phyloP scores from a whole-genome alignment of 2,329 filamentous ascomycete species.

The Epichloe elymi region DNA sequence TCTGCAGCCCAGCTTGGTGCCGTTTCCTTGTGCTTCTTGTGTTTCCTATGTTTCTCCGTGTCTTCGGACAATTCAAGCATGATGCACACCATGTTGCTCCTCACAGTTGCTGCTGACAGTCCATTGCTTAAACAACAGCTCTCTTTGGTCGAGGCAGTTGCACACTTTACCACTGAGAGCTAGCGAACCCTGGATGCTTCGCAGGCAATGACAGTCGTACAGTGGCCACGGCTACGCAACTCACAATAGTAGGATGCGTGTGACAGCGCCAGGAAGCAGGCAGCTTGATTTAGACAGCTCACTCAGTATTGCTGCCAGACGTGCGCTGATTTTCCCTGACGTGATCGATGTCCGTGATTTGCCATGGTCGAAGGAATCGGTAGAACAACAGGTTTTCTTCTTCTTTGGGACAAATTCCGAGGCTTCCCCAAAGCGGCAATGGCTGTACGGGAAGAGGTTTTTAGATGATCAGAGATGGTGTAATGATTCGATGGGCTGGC shows the following conservation, averaged over 20 bases:
- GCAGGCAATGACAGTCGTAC: constrained; percentile 1
- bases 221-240: not conserved
- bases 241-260: not conserved
- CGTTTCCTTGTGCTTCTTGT: not conserved
- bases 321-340: not conserved
- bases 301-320: not conserved
- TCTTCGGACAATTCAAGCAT: not conserved
- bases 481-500: not conserved
- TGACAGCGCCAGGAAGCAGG: not conserved
- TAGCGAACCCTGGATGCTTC: not conserved
- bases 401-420: not conserved
- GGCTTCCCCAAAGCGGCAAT: not conserved
- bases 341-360: not conserved
- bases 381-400: not conserved
- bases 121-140: not conserved
- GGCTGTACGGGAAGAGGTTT: not conserved
- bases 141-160: not conserved
- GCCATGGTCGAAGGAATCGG: not conserved
- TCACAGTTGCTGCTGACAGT: not conserved
- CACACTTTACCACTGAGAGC: not conserved
- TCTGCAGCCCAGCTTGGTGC: not conserved
- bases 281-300: not conserved
- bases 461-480: not conserved
- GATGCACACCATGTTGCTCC: not conserved
- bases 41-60: not conserved